A percentile compares a stretch with the other conserved stretches of the same genome.
Conservation (phyloP, 495 filamentous ascomycete genomes). For the Neurospora cerealis region DNA sequence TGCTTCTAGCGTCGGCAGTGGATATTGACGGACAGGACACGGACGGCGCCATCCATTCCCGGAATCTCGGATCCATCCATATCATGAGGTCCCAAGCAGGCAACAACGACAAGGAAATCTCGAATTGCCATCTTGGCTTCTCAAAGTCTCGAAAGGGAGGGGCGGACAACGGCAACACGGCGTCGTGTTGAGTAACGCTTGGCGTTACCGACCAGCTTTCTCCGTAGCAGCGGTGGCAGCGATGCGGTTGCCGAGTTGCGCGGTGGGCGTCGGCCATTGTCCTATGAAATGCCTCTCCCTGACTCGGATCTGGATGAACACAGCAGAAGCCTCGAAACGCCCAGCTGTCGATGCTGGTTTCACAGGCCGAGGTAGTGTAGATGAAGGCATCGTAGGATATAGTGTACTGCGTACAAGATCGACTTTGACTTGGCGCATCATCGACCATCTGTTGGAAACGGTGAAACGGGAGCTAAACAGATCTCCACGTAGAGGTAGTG, state of each 20-base stretch:
- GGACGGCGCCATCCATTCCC: no score
- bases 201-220: not conserved
- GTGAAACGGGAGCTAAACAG: not conserved
- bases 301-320: not conserved
- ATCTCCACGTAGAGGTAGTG: not conserved
- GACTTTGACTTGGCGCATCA: not conserved
- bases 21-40: not conserved
- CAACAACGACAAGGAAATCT: not conserved
- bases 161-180: not conserved
- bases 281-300: not conserved
- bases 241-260: not conserved
- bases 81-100: not conserved
- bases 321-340: not conserved
- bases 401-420: not conserved
- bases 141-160: not conserved
- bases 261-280: not conserved
- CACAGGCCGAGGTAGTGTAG: not conserved
- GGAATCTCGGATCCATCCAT: not conserved
- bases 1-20: not conserved
- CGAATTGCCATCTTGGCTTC: not conserved
- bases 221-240: not conserved
- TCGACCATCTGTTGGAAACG: not conserved
- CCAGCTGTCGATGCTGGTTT: not conserved
- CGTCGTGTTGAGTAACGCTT: not conserved
- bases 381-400: not conserved